Evolutionary conservation across 192 early-diverging fungal species (phyloP), one percentile per base, ranked within the genome.

Genomic region (Podila verticillata): DNA sequence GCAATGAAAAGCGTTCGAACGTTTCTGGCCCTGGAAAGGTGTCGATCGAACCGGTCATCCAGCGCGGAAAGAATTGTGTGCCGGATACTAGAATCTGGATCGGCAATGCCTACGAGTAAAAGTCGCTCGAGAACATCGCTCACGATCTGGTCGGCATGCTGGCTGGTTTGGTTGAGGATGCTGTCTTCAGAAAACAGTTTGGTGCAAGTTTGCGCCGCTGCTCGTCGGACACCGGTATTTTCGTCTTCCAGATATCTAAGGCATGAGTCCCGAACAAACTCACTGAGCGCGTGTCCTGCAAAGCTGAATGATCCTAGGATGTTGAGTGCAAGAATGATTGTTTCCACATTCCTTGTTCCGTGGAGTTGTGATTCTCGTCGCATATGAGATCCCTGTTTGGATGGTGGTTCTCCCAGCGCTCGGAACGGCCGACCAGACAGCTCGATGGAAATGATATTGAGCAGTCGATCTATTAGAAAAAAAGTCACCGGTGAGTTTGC

Each of bases 281-380:
- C 96, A 63, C 94, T 92, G 31, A 99, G 85, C 54, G 93, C 92
- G 47, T 94, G 90, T 13, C 86, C 90, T 82, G 70, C 72, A 81
- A 98, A 98, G 83, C 96, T 92, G 82, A 98, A 97, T 9, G 84
- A 89, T 30, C 94, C 93, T 17, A 98, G 81, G 8, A 93, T 96
- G 20, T 84, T 87, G 48, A 98, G 74, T 1, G 97, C 96, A 34
- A 98, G 75, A 29, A 95, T 90, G 4, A 93, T 90, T 0, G 84
- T 88, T 3, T 96, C 94, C 9, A 87, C 85, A 80, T 92, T 89
- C 31, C 87, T 90, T 44, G 71, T 57, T 49, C 94, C 93, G 0
- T 77, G 30, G 28, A 83, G 57, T 28, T 74, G 70, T 12, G 69
- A n/a, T 22, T 70, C 66, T 51, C 31, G 57, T 10, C 65, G 59